Evolutionary conservation across 306 rosid genomes (phyloP).

Genomic region (Vachellia collinsii): DNA sequence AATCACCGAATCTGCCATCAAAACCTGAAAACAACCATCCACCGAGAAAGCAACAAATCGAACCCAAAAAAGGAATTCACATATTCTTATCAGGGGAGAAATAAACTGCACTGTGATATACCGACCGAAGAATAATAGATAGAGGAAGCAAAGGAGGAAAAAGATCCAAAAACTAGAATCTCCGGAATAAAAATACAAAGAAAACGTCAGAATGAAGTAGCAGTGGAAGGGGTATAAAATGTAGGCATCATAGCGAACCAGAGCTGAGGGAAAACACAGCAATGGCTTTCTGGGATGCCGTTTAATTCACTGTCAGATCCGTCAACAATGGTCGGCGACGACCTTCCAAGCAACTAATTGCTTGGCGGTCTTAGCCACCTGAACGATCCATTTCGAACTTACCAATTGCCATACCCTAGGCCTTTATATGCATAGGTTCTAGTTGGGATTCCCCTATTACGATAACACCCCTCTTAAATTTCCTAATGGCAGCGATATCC

Average conservation of each 20-base stretch:
- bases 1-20: neutral
- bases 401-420: neutral
- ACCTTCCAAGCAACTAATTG: neutral
- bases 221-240: neutral
- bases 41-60: neutral
- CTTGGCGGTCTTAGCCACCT: neutral
- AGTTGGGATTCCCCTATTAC: too few relatives aligned
- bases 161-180: neutral
- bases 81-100: neutral
- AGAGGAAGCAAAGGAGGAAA: neutral
- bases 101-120: neutral
- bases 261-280: slow-evolving; percentile 4
- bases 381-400: neutral
- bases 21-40: neutral
- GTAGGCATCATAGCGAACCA: slow-evolving; percentile 30
- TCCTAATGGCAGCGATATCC: too few relatives aligned
- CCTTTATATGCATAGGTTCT: neutral
- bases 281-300: slow-evolving; percentile 23
- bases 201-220: neutral
- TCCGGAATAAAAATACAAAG: neutral
- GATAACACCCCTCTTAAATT: too few relatives aligned
- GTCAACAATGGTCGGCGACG: neutral
- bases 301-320: neutral
- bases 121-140: neutral
- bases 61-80: too few relatives aligned